Conservation (phyloP, 1,284 basidiomycete species). For the Lentinula novae-zelandiae region DNA sequence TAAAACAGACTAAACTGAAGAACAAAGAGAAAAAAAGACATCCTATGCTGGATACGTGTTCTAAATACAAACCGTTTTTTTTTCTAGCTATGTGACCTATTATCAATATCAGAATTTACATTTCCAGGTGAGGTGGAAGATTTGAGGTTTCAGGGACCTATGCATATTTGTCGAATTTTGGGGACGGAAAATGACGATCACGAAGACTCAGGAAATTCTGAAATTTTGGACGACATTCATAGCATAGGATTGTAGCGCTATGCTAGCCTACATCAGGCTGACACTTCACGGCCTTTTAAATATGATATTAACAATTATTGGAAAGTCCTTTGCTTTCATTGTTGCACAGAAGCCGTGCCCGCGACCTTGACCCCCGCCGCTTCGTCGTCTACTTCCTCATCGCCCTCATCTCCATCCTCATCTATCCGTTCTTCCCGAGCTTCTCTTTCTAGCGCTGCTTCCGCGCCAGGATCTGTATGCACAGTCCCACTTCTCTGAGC, state of each 20-base stretch:
- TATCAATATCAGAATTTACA: too few relatives aligned
- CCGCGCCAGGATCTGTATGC: constrained; percentile 4
- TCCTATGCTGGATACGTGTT: neutral
- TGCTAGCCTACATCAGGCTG: neutral
- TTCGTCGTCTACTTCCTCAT: constrained; percentile 17
- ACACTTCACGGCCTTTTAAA: neutral
- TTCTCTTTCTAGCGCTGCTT: constrained; percentile 7
- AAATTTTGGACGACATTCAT: neutral
- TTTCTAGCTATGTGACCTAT: neutral
- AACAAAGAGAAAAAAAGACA: neutral
- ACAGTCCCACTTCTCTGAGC: constrained; percentile 35
- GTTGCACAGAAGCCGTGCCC: constrained; percentile 19
- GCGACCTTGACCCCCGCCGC: constrained; percentile 42
- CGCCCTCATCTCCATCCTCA: constrained; percentile 11
- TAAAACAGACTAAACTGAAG: neutral
- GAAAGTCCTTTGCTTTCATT: neutral
- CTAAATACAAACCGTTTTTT: neutral
- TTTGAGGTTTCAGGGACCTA: too few relatives aligned
- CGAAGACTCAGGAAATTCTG: neutral
- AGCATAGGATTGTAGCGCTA: neutral
- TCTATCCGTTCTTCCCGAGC: constrained; percentile 1
- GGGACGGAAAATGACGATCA: neutral
- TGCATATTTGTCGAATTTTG: too few relatives aligned
- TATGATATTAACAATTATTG: too few relatives aligned
- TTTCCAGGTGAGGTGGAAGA: too few relatives aligned